phyloP scores from a whole-genome alignment of 192 early-diverging fungal species.

The Podila clonocystis region DNA sequence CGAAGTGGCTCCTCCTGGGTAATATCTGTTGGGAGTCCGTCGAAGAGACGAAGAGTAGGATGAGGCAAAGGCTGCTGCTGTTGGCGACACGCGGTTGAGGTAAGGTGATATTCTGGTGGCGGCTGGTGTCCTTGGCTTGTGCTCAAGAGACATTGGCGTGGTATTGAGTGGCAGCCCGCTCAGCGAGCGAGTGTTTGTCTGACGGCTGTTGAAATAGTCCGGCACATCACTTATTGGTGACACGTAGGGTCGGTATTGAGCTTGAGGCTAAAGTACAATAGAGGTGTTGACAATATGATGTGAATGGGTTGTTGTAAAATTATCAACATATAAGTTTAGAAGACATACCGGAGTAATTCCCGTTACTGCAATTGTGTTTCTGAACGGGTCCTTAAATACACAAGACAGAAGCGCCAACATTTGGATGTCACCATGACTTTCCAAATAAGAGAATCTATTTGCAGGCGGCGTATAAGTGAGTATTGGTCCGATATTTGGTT shows the following conservation, averaged over 20 bases:
- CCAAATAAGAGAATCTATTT: slow-evolving; percentile 62
- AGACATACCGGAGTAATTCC: slow-evolving; percentile 39
- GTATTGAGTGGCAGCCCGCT: slow-evolving; percentile 22
- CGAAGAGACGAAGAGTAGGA: slow-evolving; percentile 30
- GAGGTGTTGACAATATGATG: background rate
- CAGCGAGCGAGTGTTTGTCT: slow-evolving; percentile 12
- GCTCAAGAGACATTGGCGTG: slow-evolving; percentile 37
- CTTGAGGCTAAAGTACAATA: slow-evolving; percentile 23
- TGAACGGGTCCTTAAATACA: slow-evolving; percentile 62
- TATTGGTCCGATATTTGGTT: too few species aligned
- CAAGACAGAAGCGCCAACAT: slow-evolving; percentile 72
- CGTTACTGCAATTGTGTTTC: slow-evolving; percentile 29
- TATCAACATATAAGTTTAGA: background rate
- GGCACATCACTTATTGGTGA: slow-evolving; percentile 38
- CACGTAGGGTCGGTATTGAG: slow-evolving; percentile 13
- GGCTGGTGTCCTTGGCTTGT: slow-evolving; percentile 31
- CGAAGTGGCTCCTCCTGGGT: slow-evolving; percentile 24
- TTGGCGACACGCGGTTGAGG: slow-evolving; percentile 44
- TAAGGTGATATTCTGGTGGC: slow-evolving; percentile 41
- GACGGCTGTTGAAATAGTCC: slow-evolving; percentile 45
- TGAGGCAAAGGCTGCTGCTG: slow-evolving; percentile 18
- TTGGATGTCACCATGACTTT: slow-evolving; percentile 70
- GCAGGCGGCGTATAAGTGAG: background rate
- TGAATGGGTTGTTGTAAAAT: background rate
- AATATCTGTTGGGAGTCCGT: slow-evolving; percentile 26